Base-by-base conservation (phyloP, 2,329 filamentous ascomycete species). In the Diaporthe sp. region DNA sequence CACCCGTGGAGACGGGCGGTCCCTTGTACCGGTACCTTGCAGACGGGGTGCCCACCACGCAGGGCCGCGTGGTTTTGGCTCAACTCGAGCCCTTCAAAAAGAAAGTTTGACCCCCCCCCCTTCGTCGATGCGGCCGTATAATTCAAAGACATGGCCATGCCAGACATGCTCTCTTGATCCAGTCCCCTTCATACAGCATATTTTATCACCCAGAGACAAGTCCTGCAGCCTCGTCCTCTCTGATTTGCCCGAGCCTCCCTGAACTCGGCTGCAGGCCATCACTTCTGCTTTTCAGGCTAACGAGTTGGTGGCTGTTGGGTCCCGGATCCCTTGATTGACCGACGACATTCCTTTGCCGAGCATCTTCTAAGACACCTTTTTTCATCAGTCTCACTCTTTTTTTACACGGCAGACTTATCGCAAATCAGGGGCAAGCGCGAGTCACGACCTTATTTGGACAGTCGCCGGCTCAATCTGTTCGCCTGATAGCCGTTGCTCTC, bases 21-120 rank as follows among this genome's bases (percentile, higher is more conserved):
- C 44, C 28, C 49, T 73, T 73, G 71, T 65, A 73, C 71, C 58
- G 58, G 71, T 73, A 73, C 71, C 58, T 73, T 73, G 37, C 37
- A 39, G 58, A 44, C 37, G 7, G 28, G 34, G 31, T 49, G 42
- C 20, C 71, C 61, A 65, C 42, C n/a, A 34, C 28, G 17, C 55
- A 61, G 42, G 51, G 70, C 70, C 44, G 71, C 71, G 71, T 72
- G 71, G 71, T 63, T 61, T 65, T 65, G 61, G 61, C 61, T 65
- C 58, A 63, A 72, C 47, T 31, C 42, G 57, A 63, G 44, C 31
- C 34, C 57, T 31, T 28, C n/a, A 20, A 73, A 44, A 61, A 34
- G 28, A 65, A 65, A 65, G 58, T 55, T 73, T n/a, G 31, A 55
- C 39, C 20, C 13, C 42, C 37, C n/a, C 53, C 39, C 42, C 13